A percentile compares a stretch with the other conserved stretches of the same genome.
phyloP scores from a whole-genome alignment of 2,329 filamentous ascomycete species.

The Apiospora rasikravindrae region DNA sequence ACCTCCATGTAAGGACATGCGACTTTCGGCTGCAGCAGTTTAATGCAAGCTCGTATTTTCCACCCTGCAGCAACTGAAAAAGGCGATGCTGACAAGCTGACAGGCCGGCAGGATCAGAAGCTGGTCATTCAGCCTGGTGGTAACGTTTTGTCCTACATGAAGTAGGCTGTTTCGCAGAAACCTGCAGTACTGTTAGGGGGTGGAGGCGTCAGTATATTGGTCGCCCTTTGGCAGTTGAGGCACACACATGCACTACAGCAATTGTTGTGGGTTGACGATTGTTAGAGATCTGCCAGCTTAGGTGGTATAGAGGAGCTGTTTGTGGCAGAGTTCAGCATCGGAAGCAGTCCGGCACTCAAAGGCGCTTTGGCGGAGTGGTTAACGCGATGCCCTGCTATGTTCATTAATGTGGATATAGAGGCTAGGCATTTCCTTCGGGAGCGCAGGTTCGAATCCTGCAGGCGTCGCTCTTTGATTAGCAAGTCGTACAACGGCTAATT shows the following conservation, averaged over 20 bases:
- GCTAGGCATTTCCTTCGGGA: constrained; percentile 16
- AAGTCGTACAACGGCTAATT: background rate
- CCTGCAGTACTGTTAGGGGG: no score
- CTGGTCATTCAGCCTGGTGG: background rate
- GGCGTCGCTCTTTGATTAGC: constrained; percentile 14
- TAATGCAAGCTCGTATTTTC: background rate
- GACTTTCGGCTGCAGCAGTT: background rate
- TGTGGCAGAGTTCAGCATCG: background rate
- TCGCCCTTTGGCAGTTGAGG: background rate
- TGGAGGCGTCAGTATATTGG: no score
- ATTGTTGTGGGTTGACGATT: background rate
- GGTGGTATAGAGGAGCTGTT: background rate
- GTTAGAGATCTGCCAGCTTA: background rate
- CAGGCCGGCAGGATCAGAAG: background rate
- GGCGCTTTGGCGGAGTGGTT: constrained; percentile 32
- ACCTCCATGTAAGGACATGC: background rate
- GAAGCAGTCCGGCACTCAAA: background rate
- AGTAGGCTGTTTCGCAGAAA: background rate
- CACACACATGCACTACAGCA: background rate
- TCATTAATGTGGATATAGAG: background rate
- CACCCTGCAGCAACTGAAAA: background rate
- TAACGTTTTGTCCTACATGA: background rate
- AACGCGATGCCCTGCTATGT: constrained; percentile 24
- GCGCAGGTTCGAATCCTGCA: constrained; percentile 17
- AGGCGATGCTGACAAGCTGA: background rate